These are phyloP conservation scores for Oehlia diaphana DNA, from an alignment of 192 early-diverging fungal genomes.

Conservation along the genomic window DNA sequence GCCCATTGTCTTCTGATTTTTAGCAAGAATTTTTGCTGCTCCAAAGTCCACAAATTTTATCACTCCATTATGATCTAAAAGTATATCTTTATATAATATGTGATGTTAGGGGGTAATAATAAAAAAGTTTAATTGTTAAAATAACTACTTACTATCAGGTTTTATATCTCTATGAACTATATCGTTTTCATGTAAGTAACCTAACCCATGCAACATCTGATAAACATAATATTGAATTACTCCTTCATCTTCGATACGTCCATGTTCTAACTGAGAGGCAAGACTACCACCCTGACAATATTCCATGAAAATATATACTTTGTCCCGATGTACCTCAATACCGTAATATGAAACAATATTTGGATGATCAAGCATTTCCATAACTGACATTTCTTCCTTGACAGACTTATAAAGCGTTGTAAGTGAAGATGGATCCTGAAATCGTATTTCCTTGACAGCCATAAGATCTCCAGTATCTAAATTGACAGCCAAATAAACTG, in stretches of 20 bases:
- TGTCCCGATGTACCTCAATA: constrained; percentile 89
- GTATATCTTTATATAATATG: constrained; percentile 56
- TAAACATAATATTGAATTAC: constrained; percentile 70
- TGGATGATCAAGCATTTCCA: constrained; percentile 68
- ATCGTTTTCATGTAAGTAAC: constrained; percentile 79
- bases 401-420: constrained; percentile 68
- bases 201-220: constrained; percentile 81
- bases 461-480: constrained; percentile 81
- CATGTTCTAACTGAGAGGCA: constrained; percentile 73
- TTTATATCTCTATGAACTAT: constrained; percentile 92
- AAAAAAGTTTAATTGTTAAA: constrained; percentile 15
- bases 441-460: constrained; percentile 92
- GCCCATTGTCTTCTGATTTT: constrained; percentile 66
- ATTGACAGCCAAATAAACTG: constrained; percentile 83
- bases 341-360: constrained; percentile 92
- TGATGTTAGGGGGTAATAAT: neutral
- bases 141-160: constrained; percentile 64
- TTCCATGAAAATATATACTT: constrained; percentile 91
- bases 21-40: constrained; percentile 82
- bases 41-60: constrained; percentile 92
- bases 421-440: constrained; percentile 67
- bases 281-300: constrained; percentile 80
- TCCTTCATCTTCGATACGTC: constrained; percentile 74
- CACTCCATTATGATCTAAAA: constrained; percentile 73
- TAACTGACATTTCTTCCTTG: constrained; percentile 56